These are phyloP conservation scores for Phytophthora sojae DNA, from an alignment of 352 stramenopile genomes.

Conservation along the genomic window DNA sequence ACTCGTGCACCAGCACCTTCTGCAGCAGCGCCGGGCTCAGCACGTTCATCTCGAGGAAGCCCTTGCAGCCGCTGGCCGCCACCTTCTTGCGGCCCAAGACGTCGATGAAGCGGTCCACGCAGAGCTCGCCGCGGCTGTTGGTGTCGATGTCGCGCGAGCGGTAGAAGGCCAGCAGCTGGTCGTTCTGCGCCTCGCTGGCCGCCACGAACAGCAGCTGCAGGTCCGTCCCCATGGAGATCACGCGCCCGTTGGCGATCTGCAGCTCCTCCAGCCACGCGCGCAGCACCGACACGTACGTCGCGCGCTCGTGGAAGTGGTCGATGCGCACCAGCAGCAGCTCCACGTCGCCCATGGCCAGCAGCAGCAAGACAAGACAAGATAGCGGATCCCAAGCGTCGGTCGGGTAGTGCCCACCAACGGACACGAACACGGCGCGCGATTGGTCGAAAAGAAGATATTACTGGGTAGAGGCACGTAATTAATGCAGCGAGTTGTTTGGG, in stretches of 20 bases:
- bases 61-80: conserved; percentile 50
- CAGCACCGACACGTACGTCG: conserved; percentile 64
- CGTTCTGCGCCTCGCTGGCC: conserved; percentile 47
- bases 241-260: conserved; percentile 51
- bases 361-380: neutral
- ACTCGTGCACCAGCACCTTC: conserved; percentile 75
- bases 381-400: neutral
- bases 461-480: neutral
- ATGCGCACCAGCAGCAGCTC: conserved; percentile 75
- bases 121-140: conserved; percentile 64
- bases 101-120: conserved; percentile 80
- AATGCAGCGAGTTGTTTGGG: neutral
- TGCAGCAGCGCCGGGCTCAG: conserved; percentile 68
- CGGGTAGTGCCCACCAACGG: neutral
- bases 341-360: conserved; percentile 26
- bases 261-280: conserved; percentile 68
- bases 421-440: neutral
- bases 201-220: conserved; percentile 72
- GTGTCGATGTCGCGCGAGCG: conserved; percentile 59
- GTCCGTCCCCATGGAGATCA: conserved; percentile 64
- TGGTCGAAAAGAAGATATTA: neutral
- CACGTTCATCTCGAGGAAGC: conserved; percentile 85
- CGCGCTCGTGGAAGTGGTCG: conserved; percentile 71
- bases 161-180: conserved; percentile 57
- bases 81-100: conserved; percentile 66